Percentiles rank a stretch among this genome's conserved stretches.
Conservation (phyloP, 2,329 filamentous ascomycete species). For the Colletotrichum sp. region DNA sequence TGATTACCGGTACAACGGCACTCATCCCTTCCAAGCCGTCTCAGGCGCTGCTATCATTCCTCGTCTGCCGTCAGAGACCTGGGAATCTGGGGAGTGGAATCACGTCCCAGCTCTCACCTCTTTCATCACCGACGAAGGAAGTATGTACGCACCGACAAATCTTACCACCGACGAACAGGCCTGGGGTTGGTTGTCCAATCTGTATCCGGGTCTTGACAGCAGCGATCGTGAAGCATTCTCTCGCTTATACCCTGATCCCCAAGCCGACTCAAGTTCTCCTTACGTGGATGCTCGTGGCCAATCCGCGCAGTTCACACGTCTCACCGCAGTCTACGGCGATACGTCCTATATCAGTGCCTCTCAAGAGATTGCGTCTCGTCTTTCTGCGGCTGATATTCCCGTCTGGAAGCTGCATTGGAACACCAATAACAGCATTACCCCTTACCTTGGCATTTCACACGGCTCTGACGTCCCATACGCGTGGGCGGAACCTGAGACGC, state of each 20-base stretch:
- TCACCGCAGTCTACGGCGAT: neutral
- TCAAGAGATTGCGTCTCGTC: neutral
- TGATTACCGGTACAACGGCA: neutral
- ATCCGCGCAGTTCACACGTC: slow-evolving; percentile 5
- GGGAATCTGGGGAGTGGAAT: neutral
- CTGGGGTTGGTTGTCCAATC: neutral
- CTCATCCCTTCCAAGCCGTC: slow-evolving; percentile 5
- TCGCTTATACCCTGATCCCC: neutral
- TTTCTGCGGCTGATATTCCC: slow-evolving; percentile 20
- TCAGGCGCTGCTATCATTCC: neutral
- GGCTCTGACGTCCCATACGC: neutral
- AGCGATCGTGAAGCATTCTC: neutral
- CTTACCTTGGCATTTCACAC: slow-evolving; percentile 27
- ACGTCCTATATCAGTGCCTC: neutral
- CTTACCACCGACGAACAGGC: slow-evolving; percentile 1
- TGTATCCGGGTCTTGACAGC: neutral
- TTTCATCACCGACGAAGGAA: slow-evolving; percentile 4
- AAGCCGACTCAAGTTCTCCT: neutral
- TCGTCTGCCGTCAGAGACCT: neutral
- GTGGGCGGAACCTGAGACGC: neutral
- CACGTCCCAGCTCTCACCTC: neutral
- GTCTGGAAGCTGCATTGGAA: slow-evolving; percentile 44
- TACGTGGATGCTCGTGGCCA: neutral
- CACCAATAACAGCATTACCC: slow-evolving; percentile 36
- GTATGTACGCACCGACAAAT: slow-evolving; percentile 1